Evolutionary conservation across 148 eudicot genomes (phyloP), one percentile per base, ranked within the genome.

Genomic region (Simmondsia chinensis): DNA sequence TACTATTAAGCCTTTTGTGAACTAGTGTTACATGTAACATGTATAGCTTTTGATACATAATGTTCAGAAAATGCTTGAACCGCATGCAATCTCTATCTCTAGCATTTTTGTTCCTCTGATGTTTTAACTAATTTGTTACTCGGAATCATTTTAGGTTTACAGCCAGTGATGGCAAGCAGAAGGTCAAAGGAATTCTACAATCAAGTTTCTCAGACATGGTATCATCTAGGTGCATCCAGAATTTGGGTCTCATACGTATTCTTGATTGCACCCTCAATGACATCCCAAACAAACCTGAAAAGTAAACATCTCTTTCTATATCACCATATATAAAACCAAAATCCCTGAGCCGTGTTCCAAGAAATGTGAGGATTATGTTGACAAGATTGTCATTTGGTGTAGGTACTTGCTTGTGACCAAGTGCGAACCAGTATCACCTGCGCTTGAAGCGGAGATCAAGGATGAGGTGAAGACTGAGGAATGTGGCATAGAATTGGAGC

Each of bases 131-230:
- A 33, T 43, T 33, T 48, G 36, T 7, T 48, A 28, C 9, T 39
- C 35, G 28, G 12, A 63, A 36, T 14, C 21, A 9, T 0, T 13
- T 20, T 64, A 85, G 96, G 89, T 79, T 93, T 62, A 58, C 64
- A 3, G 94, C 75, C 9, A 76, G 51, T 66, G 99, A 93, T 71
- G 99, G 99, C 12, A 82, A 86, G 33, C 62, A 58, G 63, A 86
- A 93, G 68, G 60, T 86, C 1, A 82, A 68, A 46, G 81, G 80
- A 33, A 65, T 79, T 9, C 42, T 93, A 33, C 89, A 75, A 32
- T 80, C 96, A 24, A 63, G 72, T 56, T 65, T 77, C 57, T 64
- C 84, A 9, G 68, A 76, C 16, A 66, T 74, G 69, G 82, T 93
- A 5, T 61, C 59, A 4, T 79, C 81, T n/a, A 96, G 96, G 20